Conservation (phyloP, 2,329 filamentous ascomycete species). For the Diaporthe amygdali region DNA sequence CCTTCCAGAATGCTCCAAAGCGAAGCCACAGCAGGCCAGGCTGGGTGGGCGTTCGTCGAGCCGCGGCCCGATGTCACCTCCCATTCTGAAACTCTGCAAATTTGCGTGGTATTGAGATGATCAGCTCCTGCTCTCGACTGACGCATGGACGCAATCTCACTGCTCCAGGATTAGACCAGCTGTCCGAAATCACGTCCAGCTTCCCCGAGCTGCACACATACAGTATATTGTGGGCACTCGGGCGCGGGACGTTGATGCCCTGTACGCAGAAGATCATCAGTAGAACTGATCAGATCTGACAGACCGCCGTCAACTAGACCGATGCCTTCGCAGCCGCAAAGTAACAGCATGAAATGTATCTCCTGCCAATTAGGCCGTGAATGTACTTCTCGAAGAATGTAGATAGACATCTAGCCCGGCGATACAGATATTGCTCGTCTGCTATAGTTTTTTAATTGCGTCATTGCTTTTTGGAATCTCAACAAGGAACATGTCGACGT, state of each 20-base stretch:
- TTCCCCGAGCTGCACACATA: neutral
- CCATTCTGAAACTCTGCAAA: conserved; percentile 5
- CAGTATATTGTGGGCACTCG: neutral
- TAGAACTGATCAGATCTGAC: neutral
- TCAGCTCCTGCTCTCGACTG: neutral
- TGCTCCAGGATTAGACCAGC: neutral
- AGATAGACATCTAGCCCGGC: neutral
- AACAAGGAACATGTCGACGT: too few species aligned
- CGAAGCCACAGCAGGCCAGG: neutral
- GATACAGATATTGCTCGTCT: neutral
- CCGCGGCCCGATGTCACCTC: conserved; percentile 10
- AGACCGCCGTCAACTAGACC: neutral
- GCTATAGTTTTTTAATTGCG: neutral
- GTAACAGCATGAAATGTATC: neutral
- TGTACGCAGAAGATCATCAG: neutral
- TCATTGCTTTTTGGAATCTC: neutral
- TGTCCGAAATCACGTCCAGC: neutral
- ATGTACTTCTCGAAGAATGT: too few species aligned
- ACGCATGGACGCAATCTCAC: conserved; percentile 7
- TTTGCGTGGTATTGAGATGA: conserved; percentile 13
- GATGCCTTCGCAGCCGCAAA: neutral
- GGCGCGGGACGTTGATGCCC: neutral
- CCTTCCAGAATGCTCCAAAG: neutral
- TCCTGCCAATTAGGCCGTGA: neutral
- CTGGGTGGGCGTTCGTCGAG: neutral